phyloP scores from a whole-genome alignment of 768 basidiomycete genomes.

The Ramaria sp. region DNA sequence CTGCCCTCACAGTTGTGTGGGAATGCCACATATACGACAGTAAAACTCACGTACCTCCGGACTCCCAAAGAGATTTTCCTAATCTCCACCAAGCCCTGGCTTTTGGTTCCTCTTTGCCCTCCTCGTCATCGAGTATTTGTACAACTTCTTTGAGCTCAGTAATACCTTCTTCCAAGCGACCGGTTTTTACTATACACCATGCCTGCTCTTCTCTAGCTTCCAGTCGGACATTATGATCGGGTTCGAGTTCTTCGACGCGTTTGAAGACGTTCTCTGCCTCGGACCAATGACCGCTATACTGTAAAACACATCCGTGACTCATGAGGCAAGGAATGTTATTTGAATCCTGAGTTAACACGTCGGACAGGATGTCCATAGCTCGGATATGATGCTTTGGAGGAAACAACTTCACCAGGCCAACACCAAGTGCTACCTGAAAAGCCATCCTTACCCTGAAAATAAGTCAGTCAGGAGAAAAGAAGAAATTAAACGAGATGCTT shows the following conservation, averaged over 20 bases:
- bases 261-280: constrained; percentile 57
- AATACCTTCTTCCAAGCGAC: constrained; percentile 34
- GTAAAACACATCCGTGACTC: constrained; percentile 63
- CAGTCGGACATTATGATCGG: constrained; percentile 34
- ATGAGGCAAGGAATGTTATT: constrained; percentile 57
- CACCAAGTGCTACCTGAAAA: constrained; percentile 62
- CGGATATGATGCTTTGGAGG: constrained; percentile 84
- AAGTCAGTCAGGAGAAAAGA: not conserved
- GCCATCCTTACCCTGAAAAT: constrained; percentile 46
- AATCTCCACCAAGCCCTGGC: constrained; percentile 82
- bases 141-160: constrained; percentile 38
- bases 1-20: constrained; percentile 21
- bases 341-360: constrained; percentile 53
- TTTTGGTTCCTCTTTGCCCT: constrained; percentile 42
- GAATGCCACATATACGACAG: not conserved
- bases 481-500: constrained; percentile 13
- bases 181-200: constrained; percentile 66
- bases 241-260: constrained; percentile 37
- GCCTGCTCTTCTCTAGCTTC: constrained; percentile 73
- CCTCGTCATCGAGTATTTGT: constrained; percentile 30
- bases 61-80: constrained; percentile 64
- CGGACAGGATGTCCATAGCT: constrained; percentile 64
- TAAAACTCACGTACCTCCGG: constrained; percentile 43
- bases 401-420: constrained; percentile 72
- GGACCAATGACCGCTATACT: constrained; percentile 52